Base-by-base conservation (phyloP, 2,329 filamentous ascomycete genomes). In the Rhytidhysteron rufulum region DNA sequence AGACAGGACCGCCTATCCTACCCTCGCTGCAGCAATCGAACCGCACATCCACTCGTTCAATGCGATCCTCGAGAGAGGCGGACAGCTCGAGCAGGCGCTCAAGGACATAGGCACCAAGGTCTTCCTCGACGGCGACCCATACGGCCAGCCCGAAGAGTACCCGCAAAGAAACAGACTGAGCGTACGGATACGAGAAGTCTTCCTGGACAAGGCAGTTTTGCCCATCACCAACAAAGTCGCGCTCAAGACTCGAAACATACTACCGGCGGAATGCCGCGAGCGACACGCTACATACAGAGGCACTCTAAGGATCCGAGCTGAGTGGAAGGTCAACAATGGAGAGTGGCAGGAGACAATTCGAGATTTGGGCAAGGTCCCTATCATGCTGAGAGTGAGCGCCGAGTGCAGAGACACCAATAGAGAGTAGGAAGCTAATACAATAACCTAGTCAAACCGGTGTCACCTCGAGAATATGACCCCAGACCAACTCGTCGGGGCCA, bases 31-130 rank as follows among this genome's bases (percentile, higher is more conserved):
- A 45, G 87, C 91, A n/a, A 83, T 97, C 44, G 78, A 86, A 50
- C 93, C 93, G 36, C 93, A 98, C 67, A 85, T 97, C 55, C 84
- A 96, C 58, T 93, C 93, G 5, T 98, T 96, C 79, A 95, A 98
- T 72, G 83, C 83, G 38, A 76, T 97, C 34, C 94, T 96, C 62
- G 79, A 82, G 22, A 74, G 77, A 42, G 77, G 84, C 66, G 88
- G 86, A 39, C 72, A 85, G 38, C 65, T 98, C 39, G 79, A 85
- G 36, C 82, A 88, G 49, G 89, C 78, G 10, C 66, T 97, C 45
- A 80, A 79, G 58, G 93, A 98, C 62, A 97, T 98, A 68, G 93
- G 91, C 57, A 85, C 80, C 48, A 94, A 91, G 69, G 80, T 80
- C 4, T 95, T 86, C 58, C 79, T 95, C 35, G 93, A 98, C 64